Base-by-base conservation (phyloP, 768 basidiomycete genomes). In the Phaeotremella skinneri region DNA sequence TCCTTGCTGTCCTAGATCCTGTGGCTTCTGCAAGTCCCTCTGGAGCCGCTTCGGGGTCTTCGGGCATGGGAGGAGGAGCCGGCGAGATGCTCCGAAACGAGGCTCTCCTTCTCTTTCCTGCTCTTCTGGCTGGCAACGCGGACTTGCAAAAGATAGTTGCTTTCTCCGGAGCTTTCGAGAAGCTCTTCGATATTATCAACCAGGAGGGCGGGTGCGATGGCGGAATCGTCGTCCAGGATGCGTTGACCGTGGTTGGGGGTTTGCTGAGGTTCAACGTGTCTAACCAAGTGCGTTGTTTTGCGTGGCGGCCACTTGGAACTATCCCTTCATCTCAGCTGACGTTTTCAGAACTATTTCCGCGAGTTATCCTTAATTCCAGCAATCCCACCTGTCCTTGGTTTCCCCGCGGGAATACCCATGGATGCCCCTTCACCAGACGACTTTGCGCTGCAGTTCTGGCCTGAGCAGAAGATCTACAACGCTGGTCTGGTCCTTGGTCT, bases 81-180 rank as follows among this genome's bases (percentile, higher is more conserved):
- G 56, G 63, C 11, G 76, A 77, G 52, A 77, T 75, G 74, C 47
- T 77, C 26, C 54, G 72, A 21, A 76, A 67, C 78, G 90, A 97
- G 82, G 87, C 85, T 23, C 84, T 96, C 37, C 81, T 85, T 16
- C 85, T 93, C 79, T 82, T 92, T 31, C 89, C 93, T 61, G 80
- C 85, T 4, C 81, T 99, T 14, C 84, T 88, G 34, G 84, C 85
- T 0, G 88, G 92, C 66, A 97, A 89, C 67, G 84, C 89, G 30
- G 91, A 97, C 74, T 89, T 99, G 32, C 94, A 97, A 72, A 98
- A 97, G 78, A 85, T 97, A 29, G 84, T 98, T 45, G 91, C 93
- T 0, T 99, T 99, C 68, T 91, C 92, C 67, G 92, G 96, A 20
- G 90, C 89, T 1, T 98, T 99, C 69, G 96, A 99, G 80, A 90